Conservation (phyloP, 768 basidiomycete species). For the Kwoniella pini region DNA sequence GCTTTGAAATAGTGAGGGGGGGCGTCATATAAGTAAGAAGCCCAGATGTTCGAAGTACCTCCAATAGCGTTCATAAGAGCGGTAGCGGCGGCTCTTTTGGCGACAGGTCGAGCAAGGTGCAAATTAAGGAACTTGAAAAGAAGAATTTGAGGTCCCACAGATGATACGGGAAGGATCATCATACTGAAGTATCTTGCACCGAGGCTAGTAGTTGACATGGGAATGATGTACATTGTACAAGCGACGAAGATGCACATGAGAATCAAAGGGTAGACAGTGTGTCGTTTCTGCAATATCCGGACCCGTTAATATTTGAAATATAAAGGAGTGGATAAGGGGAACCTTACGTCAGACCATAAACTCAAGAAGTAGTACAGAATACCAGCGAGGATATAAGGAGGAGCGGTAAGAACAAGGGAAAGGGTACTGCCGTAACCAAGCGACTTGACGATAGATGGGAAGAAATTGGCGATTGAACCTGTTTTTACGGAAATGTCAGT, state of each 20-base stretch:
- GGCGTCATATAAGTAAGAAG: slow-evolving; percentile 31
- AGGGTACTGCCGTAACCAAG: slow-evolving; percentile 29
- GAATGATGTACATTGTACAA: slow-evolving; percentile 36
- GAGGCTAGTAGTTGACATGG: slow-evolving; percentile 28
- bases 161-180: slow-evolving; percentile 37
- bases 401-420: slow-evolving; percentile 24
- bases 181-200: slow-evolving; percentile 35
- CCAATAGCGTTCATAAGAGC: slow-evolving; percentile 47
- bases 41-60: slow-evolving; percentile 44
- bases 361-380: slow-evolving; percentile 12
- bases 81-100: slow-evolving; percentile 46
- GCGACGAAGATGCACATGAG: slow-evolving; percentile 32
- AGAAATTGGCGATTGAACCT: slow-evolving; percentile 32
- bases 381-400: slow-evolving; percentile 21
- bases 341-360: slow-evolving; percentile 17
- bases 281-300: slow-evolving; percentile 13
- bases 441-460: slow-evolving; percentile 32
- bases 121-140: slow-evolving; percentile 47
- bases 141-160: slow-evolving; percentile 44
- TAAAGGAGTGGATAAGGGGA: not conserved
- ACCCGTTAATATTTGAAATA: no score
- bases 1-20: slow-evolving; percentile 33
- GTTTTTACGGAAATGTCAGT: not conserved
- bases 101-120: slow-evolving; percentile 41
- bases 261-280: slow-evolving; percentile 35